Evolutionary conservation across 371 early-diverging fungal genomes (phyloP), one percentile per base, ranked within the genome.

Genomic region (Saksenaea oblongispora): DNA sequence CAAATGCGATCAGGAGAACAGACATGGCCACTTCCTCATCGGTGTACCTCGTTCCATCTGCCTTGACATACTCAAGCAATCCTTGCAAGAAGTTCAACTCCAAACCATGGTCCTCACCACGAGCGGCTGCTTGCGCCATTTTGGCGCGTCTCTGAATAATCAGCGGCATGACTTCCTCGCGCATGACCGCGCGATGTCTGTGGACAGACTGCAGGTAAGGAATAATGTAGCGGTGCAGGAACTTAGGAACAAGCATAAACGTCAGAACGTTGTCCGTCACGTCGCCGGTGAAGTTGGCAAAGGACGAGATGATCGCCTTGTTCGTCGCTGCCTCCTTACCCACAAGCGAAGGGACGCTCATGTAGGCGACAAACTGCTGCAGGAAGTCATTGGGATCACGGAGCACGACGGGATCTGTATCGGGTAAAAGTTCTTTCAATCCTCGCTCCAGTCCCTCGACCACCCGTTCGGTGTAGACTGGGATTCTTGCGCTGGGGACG

Each of bases 271-370:
- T 76, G 37, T 44, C 39, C 1, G 72, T 74, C 3, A 79, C 61
- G 66, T 79, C 76, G 1, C 58, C 61, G 0, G 79, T 79, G 34
- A 79, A 76, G 9, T 67, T 65, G 17, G 76, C 72, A 65, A 79
- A 76, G n/a, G 76, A 70, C 10, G 67, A 27, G 41, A 79, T 71
- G 0, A 78, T 74, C 7, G 56, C 42, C 0, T 35, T 56, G 36
- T 78, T 69, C 11, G 35, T 59, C 9, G 53, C 70, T 5, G 71
- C 59, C 51, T 78, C 75, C 22, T 59, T 26, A 28, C 78, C 78
- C 10, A 75, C n/a, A 4, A 78, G 61, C 34, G 69, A 53, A 27
- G 69, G 72, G 7, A 75, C 73, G 61, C 78, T 75, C 69, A 78
- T 78, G 55, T 75, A 75, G 15, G 73, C 78, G 28, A 78, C 74